Conservation (phyloP, 2,329 filamentous ascomycete genomes). For the Ceratocystis variospora region DNA sequence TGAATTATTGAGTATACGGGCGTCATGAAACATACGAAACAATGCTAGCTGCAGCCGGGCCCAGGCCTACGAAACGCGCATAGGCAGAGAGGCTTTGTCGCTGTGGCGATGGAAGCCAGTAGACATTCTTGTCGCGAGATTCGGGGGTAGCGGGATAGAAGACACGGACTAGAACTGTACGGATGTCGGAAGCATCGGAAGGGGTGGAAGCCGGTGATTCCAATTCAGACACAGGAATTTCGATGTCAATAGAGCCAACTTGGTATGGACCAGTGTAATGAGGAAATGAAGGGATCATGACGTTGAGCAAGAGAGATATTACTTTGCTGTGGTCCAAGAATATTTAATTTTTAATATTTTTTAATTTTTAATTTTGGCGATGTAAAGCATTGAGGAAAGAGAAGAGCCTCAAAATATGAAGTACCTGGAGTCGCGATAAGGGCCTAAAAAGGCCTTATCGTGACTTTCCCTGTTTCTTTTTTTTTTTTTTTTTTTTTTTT, state of each 20-base stretch:
- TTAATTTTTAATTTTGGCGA: neutral
- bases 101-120: conserved; percentile 69
- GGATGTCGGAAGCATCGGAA: conserved; percentile 41
- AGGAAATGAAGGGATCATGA: conserved; percentile 51
- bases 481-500: no score
- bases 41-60: conserved; percentile 41
- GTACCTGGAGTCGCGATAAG: neutral
- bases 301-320: neutral
- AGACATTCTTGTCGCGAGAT: conserved; percentile 43
- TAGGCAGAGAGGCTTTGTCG: conserved; percentile 61
- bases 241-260: conserved; percentile 68
- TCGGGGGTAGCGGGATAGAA: conserved; percentile 58
- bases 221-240: conserved; percentile 54
- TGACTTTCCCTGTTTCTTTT: neutral
- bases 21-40: conserved; percentile 38
- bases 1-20: neutral
- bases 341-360: conserved; percentile 1
- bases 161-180: conserved; percentile 66
- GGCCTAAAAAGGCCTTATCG: conserved; percentile 3
- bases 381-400: neutral
- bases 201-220: conserved; percentile 40
- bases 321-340: neutral
- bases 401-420: neutral
- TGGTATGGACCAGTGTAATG: conserved; percentile 63
- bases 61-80: conserved; percentile 58